phyloP scores from a whole-genome alignment of 345 rosid genomes.

The Euphorbia pulcherrima region DNA sequence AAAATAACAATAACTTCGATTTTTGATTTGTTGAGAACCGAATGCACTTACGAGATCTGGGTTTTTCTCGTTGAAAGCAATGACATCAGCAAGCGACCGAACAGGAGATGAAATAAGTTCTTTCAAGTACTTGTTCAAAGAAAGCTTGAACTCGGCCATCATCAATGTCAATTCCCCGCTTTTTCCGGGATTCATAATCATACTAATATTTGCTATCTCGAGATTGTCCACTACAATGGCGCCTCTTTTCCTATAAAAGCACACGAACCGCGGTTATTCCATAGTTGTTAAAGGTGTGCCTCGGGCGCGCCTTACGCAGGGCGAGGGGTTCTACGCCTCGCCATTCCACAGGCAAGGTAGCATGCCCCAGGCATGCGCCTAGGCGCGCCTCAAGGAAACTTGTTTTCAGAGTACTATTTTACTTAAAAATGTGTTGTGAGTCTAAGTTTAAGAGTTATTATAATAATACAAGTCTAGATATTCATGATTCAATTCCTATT shows the following conservation, averaged over 20 bases:
- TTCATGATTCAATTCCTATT: too few species aligned
- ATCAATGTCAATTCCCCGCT: slow-evolving; percentile 17
- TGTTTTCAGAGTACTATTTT: too few species aligned
- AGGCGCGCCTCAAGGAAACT: too few species aligned
- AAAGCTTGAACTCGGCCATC: slow-evolving; percentile 33
- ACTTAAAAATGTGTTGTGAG: too few species aligned
- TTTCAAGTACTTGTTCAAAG: slow-evolving; percentile 32
- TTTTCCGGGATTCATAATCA: slow-evolving; percentile 1
- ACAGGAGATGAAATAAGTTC: slow-evolving; percentile 34
- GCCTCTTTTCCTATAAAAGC: slow-evolving; percentile 19
- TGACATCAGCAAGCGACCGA: slow-evolving; percentile 33
- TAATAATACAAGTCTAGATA: too few species aligned
- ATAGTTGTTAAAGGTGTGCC: too few species aligned
- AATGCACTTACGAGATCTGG: slow-evolving; percentile 31
- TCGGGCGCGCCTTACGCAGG: too few species aligned
- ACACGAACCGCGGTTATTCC: neutral
- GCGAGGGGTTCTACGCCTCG: too few species aligned
- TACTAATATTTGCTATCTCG: slow-evolving; percentile 16
- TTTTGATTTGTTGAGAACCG: neutral
- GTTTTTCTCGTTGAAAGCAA: slow-evolving; percentile 33
- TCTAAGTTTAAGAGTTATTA: too few species aligned
- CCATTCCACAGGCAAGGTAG: too few species aligned
- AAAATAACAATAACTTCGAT: too few species aligned
- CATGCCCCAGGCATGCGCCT: too few species aligned
- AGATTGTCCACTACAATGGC: slow-evolving; percentile 30